phyloP scores from a whole-genome alignment of 148 eudicot genomes.

The Pharnaceum exiguum region DNA sequence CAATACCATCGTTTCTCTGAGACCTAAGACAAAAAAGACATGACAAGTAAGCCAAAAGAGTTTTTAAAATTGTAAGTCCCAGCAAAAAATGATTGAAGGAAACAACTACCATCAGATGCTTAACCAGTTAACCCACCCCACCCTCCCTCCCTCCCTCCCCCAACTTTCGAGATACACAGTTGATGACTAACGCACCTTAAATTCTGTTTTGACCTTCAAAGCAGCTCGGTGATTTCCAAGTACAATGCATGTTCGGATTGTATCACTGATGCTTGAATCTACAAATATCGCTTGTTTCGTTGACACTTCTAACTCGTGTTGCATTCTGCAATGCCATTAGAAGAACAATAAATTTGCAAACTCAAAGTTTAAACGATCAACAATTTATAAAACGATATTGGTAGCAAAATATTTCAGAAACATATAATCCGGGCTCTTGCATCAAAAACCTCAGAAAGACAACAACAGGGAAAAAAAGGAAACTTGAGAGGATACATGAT shows the following conservation, averaged over 20 bases:
- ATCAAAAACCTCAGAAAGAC: too few species aligned
- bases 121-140: too few species aligned
- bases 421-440: too few species aligned
- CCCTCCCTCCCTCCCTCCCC: too few species aligned
- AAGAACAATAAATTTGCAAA: background rate
- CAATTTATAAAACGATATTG: too few species aligned
- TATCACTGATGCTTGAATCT: slow-evolving; percentile 96
- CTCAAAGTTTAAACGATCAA: background rate
- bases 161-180: too few species aligned
- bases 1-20: slow-evolving; percentile 98
- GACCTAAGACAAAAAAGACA: slow-evolving; percentile 45
- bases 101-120: background rate
- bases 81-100: background rate
- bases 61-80: background rate
- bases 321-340: slow-evolving; percentile 44
- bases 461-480: too few species aligned
- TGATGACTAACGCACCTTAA: slow-evolving; percentile 52
- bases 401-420: too few species aligned
- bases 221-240: slow-evolving; percentile 95
- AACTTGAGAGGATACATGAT: too few species aligned
- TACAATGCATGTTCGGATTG: slow-evolving; percentile 94
- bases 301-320: slow-evolving; percentile 80
- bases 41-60: background rate
- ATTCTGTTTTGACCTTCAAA: slow-evolving; percentile 71
- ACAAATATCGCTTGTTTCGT: slow-evolving; percentile 95